phyloP scores from a whole-genome alignment of 176 grass and related monocot species.

The Secale cereale region DNA sequence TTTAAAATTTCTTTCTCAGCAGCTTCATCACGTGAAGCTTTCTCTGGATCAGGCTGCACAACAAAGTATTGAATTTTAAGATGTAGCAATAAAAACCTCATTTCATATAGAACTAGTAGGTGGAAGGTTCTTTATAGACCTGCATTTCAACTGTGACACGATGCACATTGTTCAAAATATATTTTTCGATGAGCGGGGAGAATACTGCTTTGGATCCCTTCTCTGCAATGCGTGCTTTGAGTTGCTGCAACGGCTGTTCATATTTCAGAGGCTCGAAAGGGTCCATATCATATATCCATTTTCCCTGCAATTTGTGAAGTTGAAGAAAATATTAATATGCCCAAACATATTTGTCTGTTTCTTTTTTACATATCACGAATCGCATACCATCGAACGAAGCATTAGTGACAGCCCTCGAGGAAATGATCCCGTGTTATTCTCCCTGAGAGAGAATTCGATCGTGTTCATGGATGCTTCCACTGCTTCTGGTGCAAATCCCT shows the following conservation, averaged over 20 bases:
- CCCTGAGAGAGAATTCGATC: slow-evolving; percentile 89
- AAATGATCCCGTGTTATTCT: slow-evolving; percentile 96
- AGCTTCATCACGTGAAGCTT: slow-evolving; percentile 77
- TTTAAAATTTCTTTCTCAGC: slow-evolving; percentile 80
- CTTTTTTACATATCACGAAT: not conserved
- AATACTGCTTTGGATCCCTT: slow-evolving; percentile 95
- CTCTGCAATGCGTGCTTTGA: slow-evolving; percentile 81
- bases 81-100: not conserved
- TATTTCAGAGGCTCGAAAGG: slow-evolving; percentile 98
- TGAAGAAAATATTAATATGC: slow-evolving; percentile 27
- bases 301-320: slow-evolving; percentile 56
- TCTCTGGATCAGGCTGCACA: slow-evolving; percentile 87
- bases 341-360: not conserved
- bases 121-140: slow-evolving; percentile 34
- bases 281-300: slow-evolving; percentile 99
- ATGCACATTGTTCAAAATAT: slow-evolving; percentile 84
- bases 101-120: not conserved
- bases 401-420: slow-evolving; percentile 94
- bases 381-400: slow-evolving; percentile 90
- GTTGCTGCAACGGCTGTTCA: slow-evolving; percentile 72
- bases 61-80: slow-evolving; percentile 12
- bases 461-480: slow-evolving; percentile 98
- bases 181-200: slow-evolving; percentile 79
- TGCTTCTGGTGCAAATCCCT: slow-evolving; percentile 91
- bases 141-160: slow-evolving; percentile 92